Conservation (phyloP, 2,329 filamentous ascomycete genomes). For the Diaporthe velutina region DNA sequence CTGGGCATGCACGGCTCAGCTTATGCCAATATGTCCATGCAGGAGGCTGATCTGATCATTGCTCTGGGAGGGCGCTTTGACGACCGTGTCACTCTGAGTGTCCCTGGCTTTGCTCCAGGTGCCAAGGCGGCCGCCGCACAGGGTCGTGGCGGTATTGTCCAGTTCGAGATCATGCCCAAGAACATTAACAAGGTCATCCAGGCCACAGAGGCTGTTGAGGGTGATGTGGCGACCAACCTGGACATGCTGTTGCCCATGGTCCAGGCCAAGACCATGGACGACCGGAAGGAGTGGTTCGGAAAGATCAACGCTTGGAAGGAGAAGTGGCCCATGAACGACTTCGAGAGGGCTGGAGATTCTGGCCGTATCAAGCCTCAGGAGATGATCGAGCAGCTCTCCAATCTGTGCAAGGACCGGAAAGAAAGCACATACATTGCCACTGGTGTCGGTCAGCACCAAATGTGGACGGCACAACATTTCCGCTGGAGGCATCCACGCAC, state of each 20-base stretch:
- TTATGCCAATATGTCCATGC: slow-evolving; percentile 98
- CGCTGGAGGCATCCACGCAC: slow-evolving; percentile 91
- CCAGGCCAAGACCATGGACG: slow-evolving; percentile 69
- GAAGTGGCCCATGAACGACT: slow-evolving; percentile 87
- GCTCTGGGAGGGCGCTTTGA: slow-evolving; percentile 95
- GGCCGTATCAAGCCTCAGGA: slow-evolving; percentile 95
- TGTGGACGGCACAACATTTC: slow-evolving; percentile 99
- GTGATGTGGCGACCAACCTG: slow-evolving; percentile 88
- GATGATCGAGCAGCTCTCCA: slow-evolving; percentile 89
- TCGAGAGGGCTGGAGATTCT: slow-evolving; percentile 80
- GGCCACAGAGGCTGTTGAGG: slow-evolving; percentile 94
- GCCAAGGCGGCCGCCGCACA: slow-evolving; percentile 88
- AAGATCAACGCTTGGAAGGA: slow-evolving; percentile 93
- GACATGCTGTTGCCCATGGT: slow-evolving; percentile 80
- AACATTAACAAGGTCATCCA: slow-evolving; percentile 99
- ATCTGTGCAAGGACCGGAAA: slow-evolving; percentile 84
- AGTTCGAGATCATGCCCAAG: slow-evolving; percentile 99
- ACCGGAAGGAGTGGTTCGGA: slow-evolving; percentile 87
- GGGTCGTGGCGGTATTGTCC: slow-evolving; percentile 91
- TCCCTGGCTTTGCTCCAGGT: slow-evolving; percentile 88
- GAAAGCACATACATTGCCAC: slow-evolving; percentile 89
- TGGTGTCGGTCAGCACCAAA: slow-evolving; percentile 97
- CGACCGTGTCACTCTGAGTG: slow-evolving; percentile 88
- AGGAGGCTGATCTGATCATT: slow-evolving; percentile 95
- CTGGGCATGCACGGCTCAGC: slow-evolving; percentile 98